Evolutionary conservation across 1,284 basidiomycete species (phyloP).

Genomic region (Ceratobasidium theobromae): DNA sequence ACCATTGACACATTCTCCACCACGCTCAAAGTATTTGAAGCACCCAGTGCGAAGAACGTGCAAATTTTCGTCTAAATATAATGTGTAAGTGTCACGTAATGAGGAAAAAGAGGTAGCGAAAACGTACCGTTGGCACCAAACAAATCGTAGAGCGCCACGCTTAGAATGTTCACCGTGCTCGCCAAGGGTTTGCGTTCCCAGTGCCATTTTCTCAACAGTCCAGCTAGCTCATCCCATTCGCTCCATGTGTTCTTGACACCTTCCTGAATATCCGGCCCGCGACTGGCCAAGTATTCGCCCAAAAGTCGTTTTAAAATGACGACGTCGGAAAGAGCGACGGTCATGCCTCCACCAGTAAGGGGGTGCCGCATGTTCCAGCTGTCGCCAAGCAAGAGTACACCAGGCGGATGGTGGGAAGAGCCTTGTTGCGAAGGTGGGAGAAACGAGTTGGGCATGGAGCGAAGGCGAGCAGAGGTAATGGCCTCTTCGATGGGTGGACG

Average conservation of each 20-base stretch:
- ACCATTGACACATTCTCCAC: constrained; percentile 85
- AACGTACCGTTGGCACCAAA: constrained; percentile 86
- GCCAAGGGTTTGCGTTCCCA: constrained; percentile 81
- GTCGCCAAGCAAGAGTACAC: constrained; percentile 89
- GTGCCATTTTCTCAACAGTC: constrained; percentile 71
- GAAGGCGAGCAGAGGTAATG: constrained; percentile 69
- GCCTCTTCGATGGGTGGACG: constrained; percentile 64
- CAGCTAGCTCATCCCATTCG: constrained; percentile 65
- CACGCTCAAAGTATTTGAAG: constrained; percentile 96
- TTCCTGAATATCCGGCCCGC: background rate
- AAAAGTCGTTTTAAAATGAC: constrained; percentile 65
- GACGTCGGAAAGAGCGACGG: constrained; percentile 85
- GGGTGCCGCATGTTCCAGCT: constrained; percentile 99
- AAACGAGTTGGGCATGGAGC: constrained; percentile 96
- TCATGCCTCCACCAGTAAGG: constrained; percentile 94
- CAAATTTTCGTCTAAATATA: constrained; percentile 64
- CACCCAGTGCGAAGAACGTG: constrained; percentile 89
- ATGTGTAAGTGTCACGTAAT: constrained; percentile 18
- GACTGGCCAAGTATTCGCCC: constrained; percentile 14
- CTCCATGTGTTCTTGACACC: constrained; percentile 11
- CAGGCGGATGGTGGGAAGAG: constrained; percentile 53
- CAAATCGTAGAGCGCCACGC: constrained; percentile 87
- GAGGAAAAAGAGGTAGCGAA: constrained; percentile 21
- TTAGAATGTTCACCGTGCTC: constrained; percentile 86
- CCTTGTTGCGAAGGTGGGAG: constrained; percentile 83